Base-by-base conservation (phyloP, 2,329 filamentous ascomycete genomes). In the Clarireedia paspali region DNA sequence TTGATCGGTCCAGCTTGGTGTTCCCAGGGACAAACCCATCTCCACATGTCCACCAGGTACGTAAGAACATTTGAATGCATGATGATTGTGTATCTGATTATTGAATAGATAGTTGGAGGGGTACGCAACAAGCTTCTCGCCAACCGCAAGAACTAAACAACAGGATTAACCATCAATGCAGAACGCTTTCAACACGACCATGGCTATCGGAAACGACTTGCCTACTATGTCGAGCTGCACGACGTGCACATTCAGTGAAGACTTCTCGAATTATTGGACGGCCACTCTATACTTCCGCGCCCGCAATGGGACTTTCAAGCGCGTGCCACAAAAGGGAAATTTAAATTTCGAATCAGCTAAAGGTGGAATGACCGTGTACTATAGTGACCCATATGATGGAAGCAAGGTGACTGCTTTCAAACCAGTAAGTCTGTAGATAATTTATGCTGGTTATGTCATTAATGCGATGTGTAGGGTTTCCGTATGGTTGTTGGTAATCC, bases 351-450 rank as follows among this genome's bases (percentile, higher is more conserved):
- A 70, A 55, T 53, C 58, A 4, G 59, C 63, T 10, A 64, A 63
- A 10, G 70, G 69, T 20, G 69, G 70, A 17, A 70, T 68, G 67
- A 70, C 67, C 3, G 65, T 72, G 10, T 72, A 71, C 60, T 72
- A 72, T 51, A 66, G 61, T 30, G 66, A 68, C 15, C 63, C 67
- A 62, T 63, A 64, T 61, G 58, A 65, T 49, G 59, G 58, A 7
- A 40, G 67, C 30, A 74, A 73, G 51, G 72, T 74, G 17, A 74
- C 71, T n/a, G 73, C 72, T 6, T 75, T 74, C 60, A 71, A 73
- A 55, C 70, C 53, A 6, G 62, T 62, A 54, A 30, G 60, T 45
- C 0, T 0, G 4, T 40, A 24, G 17, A 24, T 9, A 27, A 5
- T 5, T 48, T 14, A 38, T 15, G 7, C 36, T 9, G 2, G 36